Conservation (phyloP, 306 rosid genomes). For the Trichosanthes cucumerina region DNA sequence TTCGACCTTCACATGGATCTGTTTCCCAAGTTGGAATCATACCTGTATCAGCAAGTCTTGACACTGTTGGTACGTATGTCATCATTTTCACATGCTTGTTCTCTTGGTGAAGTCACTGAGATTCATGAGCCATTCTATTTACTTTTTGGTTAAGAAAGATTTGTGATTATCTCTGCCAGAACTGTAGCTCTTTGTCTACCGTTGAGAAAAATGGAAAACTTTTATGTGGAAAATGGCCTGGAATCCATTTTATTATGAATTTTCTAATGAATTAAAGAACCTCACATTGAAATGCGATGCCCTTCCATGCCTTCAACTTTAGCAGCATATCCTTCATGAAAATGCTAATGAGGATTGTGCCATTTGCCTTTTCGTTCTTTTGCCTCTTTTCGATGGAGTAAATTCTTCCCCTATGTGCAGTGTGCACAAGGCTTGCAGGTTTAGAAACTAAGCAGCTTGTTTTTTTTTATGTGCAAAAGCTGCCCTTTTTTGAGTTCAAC, state of each 20-base stretch:
- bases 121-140: neutral
- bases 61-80: constrained; percentile 63
- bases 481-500: no score
- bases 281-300: neutral
- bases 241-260: neutral
- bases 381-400: neutral
- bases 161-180: neutral
- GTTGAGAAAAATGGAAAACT: neutral
- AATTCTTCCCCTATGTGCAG: neutral
- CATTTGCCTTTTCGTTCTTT: neutral
- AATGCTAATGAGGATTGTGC: neutral
- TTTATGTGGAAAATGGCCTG: neutral
- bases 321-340: neutral
- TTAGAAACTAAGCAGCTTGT: neutral
- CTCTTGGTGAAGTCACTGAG: neutral
- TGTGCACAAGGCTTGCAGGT: neutral
- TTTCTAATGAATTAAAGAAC: neutral
- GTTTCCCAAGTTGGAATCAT: constrained; percentile 63
- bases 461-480: neutral
- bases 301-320: neutral
- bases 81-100: constrained; percentile 4
- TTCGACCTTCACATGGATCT: constrained; percentile 90
- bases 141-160: neutral
- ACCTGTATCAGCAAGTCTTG: constrained; percentile 75
- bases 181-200: neutral